Conservation (phyloP, 306 rosid genomes). For the Glycine soja region DNA sequence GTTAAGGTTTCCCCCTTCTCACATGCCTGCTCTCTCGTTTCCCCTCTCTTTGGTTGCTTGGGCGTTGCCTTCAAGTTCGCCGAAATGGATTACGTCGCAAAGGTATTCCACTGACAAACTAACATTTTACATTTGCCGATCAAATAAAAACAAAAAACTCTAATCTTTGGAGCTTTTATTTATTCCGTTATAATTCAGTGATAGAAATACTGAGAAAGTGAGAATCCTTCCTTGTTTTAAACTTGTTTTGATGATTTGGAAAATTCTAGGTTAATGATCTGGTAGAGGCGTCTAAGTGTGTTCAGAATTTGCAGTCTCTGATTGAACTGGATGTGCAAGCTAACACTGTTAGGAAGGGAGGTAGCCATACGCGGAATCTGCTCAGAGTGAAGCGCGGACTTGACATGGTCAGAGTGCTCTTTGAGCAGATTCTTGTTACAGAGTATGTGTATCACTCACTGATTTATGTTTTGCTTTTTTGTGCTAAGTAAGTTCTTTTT, state of each 20-base stretch:
- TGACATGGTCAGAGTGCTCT: slow-evolving; percentile 88
- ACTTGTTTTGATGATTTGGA: neutral
- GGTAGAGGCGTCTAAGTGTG: slow-evolving; percentile 76
- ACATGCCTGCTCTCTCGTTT: slow-evolving; percentile 77
- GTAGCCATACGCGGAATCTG: slow-evolving; percentile 91
- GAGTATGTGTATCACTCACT: slow-evolving; percentile 60
- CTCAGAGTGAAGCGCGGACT: slow-evolving; percentile 91
- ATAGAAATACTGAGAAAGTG: too few relatives aligned
- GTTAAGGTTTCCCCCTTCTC: slow-evolving; percentile 76
- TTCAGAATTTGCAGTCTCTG: slow-evolving; percentile 64
- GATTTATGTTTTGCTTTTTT: neutral
- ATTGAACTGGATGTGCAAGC: slow-evolving; percentile 71
- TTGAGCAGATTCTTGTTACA: slow-evolving; percentile 71
- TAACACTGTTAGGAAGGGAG: slow-evolving; percentile 62
- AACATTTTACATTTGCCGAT: too few relatives aligned
- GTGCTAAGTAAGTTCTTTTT: neutral
- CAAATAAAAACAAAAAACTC: too few relatives aligned
- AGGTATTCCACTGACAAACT: slow-evolving; percentile 49
- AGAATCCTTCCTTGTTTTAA: too few relatives aligned
- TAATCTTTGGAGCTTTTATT: too few relatives aligned
- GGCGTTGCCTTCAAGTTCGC: slow-evolving; percentile 98
- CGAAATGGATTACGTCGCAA: slow-evolving; percentile 85
- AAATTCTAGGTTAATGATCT: slow-evolving; percentile 74
- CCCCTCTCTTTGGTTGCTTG: slow-evolving; percentile 87
- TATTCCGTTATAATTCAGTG: too few relatives aligned